A percentile compares a stretch with the other conserved stretches of the same genome.
These are phyloP conservation scores for Rhodotorula sp. DNA, from an alignment of 1,284 basidiomycete species.

Conservation along the genomic window DNA sequence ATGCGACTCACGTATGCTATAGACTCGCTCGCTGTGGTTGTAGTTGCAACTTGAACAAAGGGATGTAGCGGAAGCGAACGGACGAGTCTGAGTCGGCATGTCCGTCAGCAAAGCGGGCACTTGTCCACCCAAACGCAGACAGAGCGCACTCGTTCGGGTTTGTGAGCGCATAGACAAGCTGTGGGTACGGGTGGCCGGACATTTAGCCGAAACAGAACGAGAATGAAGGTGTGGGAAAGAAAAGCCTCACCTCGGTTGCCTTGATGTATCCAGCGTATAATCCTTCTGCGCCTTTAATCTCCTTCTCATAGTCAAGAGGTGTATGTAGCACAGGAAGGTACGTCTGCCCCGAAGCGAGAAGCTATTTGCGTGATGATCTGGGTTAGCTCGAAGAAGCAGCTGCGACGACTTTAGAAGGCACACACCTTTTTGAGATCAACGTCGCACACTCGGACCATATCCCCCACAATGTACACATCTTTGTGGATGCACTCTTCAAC, in stretches of 20 bases:
- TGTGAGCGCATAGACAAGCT: not conserved
- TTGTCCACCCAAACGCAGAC: too few species aligned
- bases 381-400: too few species aligned
- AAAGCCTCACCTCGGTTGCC: slow-evolving; percentile 14
- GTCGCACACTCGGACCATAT: slow-evolving; percentile 18
- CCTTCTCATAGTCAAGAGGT: not conserved
- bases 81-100: slow-evolving; percentile 4
- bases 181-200: not conserved
- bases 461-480: not conserved
- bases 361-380: not conserved
- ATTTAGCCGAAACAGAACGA: not conserved
- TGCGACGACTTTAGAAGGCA: not conserved
- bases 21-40: slow-evolving; percentile 1
- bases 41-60: slow-evolving; percentile 2
- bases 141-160: slow-evolving; percentile 17
- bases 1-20: slow-evolving; percentile 15
- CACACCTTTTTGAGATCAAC: slow-evolving; percentile 16
- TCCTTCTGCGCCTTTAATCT: not conserved
- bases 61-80: slow-evolving; percentile 4
- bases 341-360: not conserved
- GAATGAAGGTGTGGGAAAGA: too few species aligned
- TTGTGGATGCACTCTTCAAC: slow-evolving; percentile 46
- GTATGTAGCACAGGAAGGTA: slow-evolving; percentile 5
- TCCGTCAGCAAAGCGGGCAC: not conserved
- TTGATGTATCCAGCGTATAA: slow-evolving; percentile 3